These are phyloP conservation scores for Cornus kousa DNA, from an alignment of 148 eudicot genomes.

Conservation along the genomic window DNA sequence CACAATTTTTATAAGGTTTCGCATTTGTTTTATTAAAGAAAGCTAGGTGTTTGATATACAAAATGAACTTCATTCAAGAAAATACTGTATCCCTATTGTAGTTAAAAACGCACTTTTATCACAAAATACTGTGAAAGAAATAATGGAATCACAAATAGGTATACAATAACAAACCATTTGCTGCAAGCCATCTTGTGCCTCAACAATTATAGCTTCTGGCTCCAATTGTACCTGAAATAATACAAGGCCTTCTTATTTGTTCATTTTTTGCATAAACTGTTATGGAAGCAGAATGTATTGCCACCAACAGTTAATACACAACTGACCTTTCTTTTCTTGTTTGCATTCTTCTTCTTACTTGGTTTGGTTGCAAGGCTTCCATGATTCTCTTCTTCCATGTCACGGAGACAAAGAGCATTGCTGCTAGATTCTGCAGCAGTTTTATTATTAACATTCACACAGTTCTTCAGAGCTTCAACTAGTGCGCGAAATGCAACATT, in stretches of 20 bases:
- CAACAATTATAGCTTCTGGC: constrained; percentile 66
- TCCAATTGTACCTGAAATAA: constrained; percentile 63
- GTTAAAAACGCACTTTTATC: neutral
- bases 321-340: constrained; percentile 86
- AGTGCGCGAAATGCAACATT: constrained; percentile 58
- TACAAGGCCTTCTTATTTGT: constrained; percentile 1
- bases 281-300: constrained; percentile 8
- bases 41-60: too few species aligned
- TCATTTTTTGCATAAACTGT: constrained; percentile 33
- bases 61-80: neutral
- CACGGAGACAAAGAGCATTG: constrained; percentile 62
- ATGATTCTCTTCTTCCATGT: constrained; percentile 78
- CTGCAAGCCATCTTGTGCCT: constrained; percentile 69
- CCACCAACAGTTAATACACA: constrained; percentile 7
- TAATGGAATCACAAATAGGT: constrained; percentile 19
- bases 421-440: constrained; percentile 60
- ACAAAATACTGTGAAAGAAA: neutral
- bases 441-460: constrained; percentile 63
- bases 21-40: too few species aligned
- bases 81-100: neutral
- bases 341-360: constrained; percentile 62
- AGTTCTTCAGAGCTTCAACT: constrained; percentile 70
- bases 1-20: too few species aligned
- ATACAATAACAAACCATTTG: constrained; percentile 54
- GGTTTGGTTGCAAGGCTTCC: constrained; percentile 58